Base-by-base conservation (phyloP, 148 eudicot genomes). In the Diospyros kaki region DNA sequence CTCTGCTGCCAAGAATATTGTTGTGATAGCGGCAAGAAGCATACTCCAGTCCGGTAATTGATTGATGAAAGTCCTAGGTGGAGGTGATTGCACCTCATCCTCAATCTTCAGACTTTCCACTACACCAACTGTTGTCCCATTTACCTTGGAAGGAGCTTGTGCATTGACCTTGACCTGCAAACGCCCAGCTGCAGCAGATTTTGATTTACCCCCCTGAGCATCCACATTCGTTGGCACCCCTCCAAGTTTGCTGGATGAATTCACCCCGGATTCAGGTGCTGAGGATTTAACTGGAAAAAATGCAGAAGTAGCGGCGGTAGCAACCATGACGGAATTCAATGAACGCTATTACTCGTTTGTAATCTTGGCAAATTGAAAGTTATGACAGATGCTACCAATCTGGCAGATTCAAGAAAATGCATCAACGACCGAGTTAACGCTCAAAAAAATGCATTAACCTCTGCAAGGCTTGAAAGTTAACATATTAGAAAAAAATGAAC, bases 21-120 rank as follows among this genome's bases (percentile, higher is more conserved):
- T 96, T 4, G 99, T 96, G 65, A 96, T 96, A 14, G 99, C 99
- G 76, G 98, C 99, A 80, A 96, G 93, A 68, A 96, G 99, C 98
- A 96, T 89, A 78, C 99, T 96, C 99, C 99, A 95, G 79, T 95
- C 99, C 5, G 99, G 99, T 85, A 95, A 89, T 38, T 91, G 96
- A 69, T 95, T 95, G 62, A 91, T 89, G 66, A 95, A 93, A 13
- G 99, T 95, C 79, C 97, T 87, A 0, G 90, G 87, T 12, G 92
- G 86, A 73, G 88, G 93, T 15, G 96, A 90, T 6, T 79, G 56
- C 39, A 80, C 75, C 42, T 85, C 89, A 69, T 83, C 86, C 28
- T 81, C 87, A 63, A 63, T 84, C 82, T 82, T 90, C 66, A 81
- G 71, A 39, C 85, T 85, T 65, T 91, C 90, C 81, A 78, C 43